Conservation (phyloP, 2,329 filamentous ascomycete genomes). For the Colletotrichum sublineola region DNA sequence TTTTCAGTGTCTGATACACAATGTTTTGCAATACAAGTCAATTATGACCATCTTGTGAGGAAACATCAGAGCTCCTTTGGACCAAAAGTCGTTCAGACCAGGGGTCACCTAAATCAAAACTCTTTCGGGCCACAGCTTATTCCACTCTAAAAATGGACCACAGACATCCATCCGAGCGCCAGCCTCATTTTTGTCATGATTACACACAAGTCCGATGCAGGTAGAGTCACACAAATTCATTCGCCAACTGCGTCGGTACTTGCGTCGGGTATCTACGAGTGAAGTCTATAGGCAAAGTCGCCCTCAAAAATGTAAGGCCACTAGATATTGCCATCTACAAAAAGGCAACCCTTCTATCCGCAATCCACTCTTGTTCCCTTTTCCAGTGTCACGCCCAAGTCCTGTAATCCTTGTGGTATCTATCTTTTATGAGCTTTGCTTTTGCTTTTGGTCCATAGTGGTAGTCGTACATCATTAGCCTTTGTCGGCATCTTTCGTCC, state of each 20-base stretch:
- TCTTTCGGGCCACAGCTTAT: neutral
- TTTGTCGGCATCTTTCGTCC: constrained; percentile 23
- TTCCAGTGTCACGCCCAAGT: constrained; percentile 15
- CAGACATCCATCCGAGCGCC: neutral
- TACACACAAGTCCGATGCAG: neutral
- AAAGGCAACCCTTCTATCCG: constrained; percentile 6
- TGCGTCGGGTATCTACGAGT: constrained; percentile 30
- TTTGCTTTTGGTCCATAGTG: neutral
- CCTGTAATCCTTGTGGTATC: constrained; percentile 4
- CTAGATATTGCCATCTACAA: constrained; percentile 10
- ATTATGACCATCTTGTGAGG: neutral
- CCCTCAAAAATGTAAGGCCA: neutral
- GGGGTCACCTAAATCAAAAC: no score
- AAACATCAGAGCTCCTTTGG: neutral
- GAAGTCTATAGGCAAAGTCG: constrained; percentile 6
- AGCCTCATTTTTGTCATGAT: neutral
- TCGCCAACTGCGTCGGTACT: constrained; percentile 11
- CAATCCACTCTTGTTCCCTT: constrained; percentile 1
- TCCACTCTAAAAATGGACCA: neutral
- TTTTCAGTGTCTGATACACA: constrained; percentile 21
- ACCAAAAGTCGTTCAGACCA: neutral
- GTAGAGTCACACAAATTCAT: neutral
- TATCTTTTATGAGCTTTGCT: neutral
- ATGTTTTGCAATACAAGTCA: constrained; percentile 28
- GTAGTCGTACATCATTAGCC: constrained; percentile 37